These are phyloP conservation scores for Penicillium diatomitis DNA, from an alignment of 495 filamentous ascomycete genomes.

Conservation along the genomic window DNA sequence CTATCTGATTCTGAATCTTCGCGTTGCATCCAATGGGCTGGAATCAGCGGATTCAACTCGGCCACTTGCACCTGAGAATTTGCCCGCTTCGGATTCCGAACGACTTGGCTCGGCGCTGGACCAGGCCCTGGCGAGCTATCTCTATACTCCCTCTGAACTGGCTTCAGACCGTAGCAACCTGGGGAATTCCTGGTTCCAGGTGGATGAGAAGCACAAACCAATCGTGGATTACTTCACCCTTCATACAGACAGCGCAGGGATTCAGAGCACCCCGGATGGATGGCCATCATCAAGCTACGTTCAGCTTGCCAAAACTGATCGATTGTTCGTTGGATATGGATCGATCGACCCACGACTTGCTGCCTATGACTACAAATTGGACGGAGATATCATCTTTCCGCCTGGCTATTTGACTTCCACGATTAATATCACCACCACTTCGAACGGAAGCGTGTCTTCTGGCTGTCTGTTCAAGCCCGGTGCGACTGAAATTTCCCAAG, in stretches of 20 bases:
- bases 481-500: slow-evolving; percentile 24
- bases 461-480: slow-evolving; percentile 44
- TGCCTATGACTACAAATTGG: slow-evolving; percentile 39
- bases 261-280: slow-evolving; percentile 47
- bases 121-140: slow-evolving; percentile 32
- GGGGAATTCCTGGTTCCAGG: slow-evolving; percentile 50
- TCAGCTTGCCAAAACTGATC: slow-evolving; percentile 39
- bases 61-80: slow-evolving; percentile 17
- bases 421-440: slow-evolving; percentile 15
- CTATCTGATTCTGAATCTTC: slow-evolving; percentile 50
- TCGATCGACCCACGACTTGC: slow-evolving; percentile 47
- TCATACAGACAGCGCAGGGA: slow-evolving; percentile 19
- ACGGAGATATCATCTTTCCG: slow-evolving; percentile 37
- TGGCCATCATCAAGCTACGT: slow-evolving; percentile 53
- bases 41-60: slow-evolving; percentile 30
- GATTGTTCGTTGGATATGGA: slow-evolving; percentile 47
- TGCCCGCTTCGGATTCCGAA: slow-evolving; percentile 25
- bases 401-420: slow-evolving; percentile 24
- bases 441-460: slow-evolving; percentile 30
- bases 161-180: slow-evolving; percentile 42
- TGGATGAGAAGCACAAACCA: slow-evolving; percentile 34
- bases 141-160: slow-evolving; percentile 46
- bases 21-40: slow-evolving; percentile 40
- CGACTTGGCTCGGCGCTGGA: slow-evolving; percentile 28
- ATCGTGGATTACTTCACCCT: slow-evolving; percentile 44